Base-by-base conservation (phyloP, 2,329 filamentous ascomycete species). In the Hortaea sp. region DNA sequence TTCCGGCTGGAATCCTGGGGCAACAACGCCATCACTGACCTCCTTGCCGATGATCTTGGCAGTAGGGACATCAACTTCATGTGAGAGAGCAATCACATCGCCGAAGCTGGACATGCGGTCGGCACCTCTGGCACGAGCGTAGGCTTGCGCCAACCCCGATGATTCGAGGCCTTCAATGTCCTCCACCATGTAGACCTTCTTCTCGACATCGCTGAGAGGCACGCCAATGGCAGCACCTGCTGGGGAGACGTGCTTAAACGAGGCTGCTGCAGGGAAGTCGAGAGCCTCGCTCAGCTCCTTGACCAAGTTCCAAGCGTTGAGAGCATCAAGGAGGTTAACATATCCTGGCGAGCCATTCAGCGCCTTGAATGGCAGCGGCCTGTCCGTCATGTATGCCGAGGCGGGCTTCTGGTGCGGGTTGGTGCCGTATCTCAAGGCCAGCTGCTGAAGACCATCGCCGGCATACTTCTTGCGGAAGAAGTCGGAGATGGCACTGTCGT, bases 31-130 rank as follows among this genome's bases (percentile, higher is more conserved):
- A 65, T 98, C 92, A 1, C 90, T 97, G 13, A 98, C 92, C 73
- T 98, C 92, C 64, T 90, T 88, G 51, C 87, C 89, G 72, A 98
- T 95, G 69, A 98, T 95, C 75, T 88, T 94, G 48, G 92, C 92
- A 2, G 92, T 98, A 35, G 88, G 81, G 1, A 94, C 77, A 66
- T 98, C 92, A 48, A 95, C 89, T 46, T 88, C 71, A 63, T 94
- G 85, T 54, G 88, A 94, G 30, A 97, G 79, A 38, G 90, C 92
- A 64, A 97, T 94, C 66, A 97, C 78, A 67, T 98, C 92, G 53
- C 92, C 92, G 63, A 97, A 98, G 72, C 87, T 94, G 69, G 88
- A 95, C 92, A 97, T 97, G 59, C 92, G 86, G 72, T 98, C 92
- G 42, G 92, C 89, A 55, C 92, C 92, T 63, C 92, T 83, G 46